Evolutionary conservation across 352 stramenopile genomes (phyloP).

Genomic region (Globisporangium alternatum): DNA sequence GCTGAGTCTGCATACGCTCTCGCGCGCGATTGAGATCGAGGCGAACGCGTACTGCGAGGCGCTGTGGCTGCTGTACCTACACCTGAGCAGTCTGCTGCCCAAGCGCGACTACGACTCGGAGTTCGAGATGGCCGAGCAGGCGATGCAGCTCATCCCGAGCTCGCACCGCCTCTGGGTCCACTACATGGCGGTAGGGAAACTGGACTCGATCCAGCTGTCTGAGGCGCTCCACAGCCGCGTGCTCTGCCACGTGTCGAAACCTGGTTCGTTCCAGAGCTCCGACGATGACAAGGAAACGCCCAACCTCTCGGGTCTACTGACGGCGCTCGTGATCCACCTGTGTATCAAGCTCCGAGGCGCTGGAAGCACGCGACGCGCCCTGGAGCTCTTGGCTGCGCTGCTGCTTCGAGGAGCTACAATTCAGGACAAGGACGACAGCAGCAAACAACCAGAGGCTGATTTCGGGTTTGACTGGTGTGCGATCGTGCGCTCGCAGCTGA

Average conservation of each 20-base stretch:
- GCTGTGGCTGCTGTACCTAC: conserved; percentile 33
- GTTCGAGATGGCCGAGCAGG: conserved; percentile 31
- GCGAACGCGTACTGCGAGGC: conserved; percentile 35
- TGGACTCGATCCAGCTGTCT: conserved; percentile 16
- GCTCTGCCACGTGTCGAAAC: conserved; percentile 13
- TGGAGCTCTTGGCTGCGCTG: conserved; percentile 16
- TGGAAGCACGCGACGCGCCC: background rate
- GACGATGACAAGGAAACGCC: background rate
- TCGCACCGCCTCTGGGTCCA: conserved; percentile 31
- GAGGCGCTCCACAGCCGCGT: conserved; percentile 16
- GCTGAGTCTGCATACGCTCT: conserved; percentile 27
- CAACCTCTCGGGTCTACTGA: conserved; percentile 13
- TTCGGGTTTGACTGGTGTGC: conserved; percentile 15
- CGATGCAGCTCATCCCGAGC: conserved; percentile 25
- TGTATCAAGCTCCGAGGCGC: conserved; percentile 17
- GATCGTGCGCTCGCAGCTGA: conserved; percentile 7
- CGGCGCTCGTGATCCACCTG: conserved; percentile 18
- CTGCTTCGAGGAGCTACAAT: background rate
- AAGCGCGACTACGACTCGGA: conserved; percentile 20
- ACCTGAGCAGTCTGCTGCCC: conserved; percentile 20
- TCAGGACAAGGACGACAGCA: background rate
- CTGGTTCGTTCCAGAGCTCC: background rate
- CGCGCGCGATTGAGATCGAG: conserved; percentile 34
- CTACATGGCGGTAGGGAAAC: conserved; percentile 19
- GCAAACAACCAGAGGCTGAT: background rate